Conservation (phyloP, 352 stramenopile genomes). For the Phytophthora citrophthora region DNA sequence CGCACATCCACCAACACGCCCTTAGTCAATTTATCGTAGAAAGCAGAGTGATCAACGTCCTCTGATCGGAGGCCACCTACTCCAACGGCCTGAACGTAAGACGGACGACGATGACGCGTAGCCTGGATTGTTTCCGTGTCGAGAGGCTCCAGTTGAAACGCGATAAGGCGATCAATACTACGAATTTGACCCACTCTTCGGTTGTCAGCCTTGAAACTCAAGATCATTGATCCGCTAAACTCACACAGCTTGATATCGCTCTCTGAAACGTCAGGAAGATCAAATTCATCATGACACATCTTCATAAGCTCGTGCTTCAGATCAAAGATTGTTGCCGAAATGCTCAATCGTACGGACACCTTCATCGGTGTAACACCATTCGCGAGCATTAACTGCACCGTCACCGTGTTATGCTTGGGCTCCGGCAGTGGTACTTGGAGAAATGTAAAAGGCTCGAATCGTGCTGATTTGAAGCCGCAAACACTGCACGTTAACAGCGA, state of each 20-base stretch:
- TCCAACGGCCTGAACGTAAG: slow-evolving; percentile 55
- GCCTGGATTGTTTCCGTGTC: slow-evolving; percentile 71
- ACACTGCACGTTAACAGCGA: slow-evolving; percentile 95
- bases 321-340: slow-evolving; percentile 87
- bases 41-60: slow-evolving; percentile 50
- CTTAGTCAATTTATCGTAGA: slow-evolving; percentile 67
- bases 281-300: slow-evolving; percentile 79
- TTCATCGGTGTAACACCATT: slow-evolving; percentile 79
- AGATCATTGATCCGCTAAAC: slow-evolving; percentile 86
- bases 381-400: slow-evolving; percentile 77
- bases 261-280: slow-evolving; percentile 63
- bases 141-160: slow-evolving; percentile 84
- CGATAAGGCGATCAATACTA: slow-evolving; percentile 86
- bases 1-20: slow-evolving; percentile 78
- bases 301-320: slow-evolving; percentile 88
- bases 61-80: slow-evolving; percentile 37
- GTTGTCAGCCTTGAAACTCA: slow-evolving; percentile 89
- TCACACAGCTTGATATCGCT: slow-evolving; percentile 89
- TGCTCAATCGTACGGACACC: slow-evolving; percentile 79
- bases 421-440: slow-evolving; percentile 89
- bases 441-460: slow-evolving; percentile 95
- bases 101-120: slow-evolving; percentile 78
- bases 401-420: slow-evolving; percentile 84
- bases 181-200: slow-evolving; percentile 85
- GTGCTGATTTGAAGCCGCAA: slow-evolving; percentile 95